Base-by-base conservation (phyloP, 805 yeast genomes). In the Yarrowia porcina region DNA sequence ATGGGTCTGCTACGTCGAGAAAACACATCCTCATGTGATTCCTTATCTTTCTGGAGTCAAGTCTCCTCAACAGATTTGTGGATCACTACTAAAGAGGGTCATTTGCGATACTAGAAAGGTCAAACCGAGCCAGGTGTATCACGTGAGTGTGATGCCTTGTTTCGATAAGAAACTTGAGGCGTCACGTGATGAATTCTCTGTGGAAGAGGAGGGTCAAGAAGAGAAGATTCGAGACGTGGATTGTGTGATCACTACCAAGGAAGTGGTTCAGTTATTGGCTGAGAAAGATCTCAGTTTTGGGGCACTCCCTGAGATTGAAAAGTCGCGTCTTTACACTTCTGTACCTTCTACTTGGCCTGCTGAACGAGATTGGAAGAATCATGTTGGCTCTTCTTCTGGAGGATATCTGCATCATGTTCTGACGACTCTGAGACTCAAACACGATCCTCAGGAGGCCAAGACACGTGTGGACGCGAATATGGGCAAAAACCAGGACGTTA, bases 101-200 rank as follows among this genome's bases (percentile, higher is more conserved):
- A 75, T 73, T 20, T 71, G 77, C 12, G 64, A 64, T n/a, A 78
- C 79, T 17, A 70, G 77, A 12, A 67, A 71, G 2, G 65, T 73
- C 0, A 25, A 67, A 6, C 63, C 69, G 9, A 49, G 56, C 0
- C 69, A 81, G 2, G 75, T 91, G 0, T 94, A 90, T 71, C 97
- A 93, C 72, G 75, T 94, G 62, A 82, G 94, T 8, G 78, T 94
- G 20, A 93, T 93, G 98, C 98, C 99, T 1, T 93, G 98, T 69
- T 94, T 94, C 73, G 99, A 94, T 73, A 94, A 94, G 75, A 94
- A 94, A 73, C 80, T 92, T 42, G 99, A 94, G 76, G 94, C 97
- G 27, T 91, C 96, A 3, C 80, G 98, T 65, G 86, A 89, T 0
- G 97, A 90, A 67, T 76, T 79, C 60, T 39, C 47, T 12, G 49